These are phyloP conservation scores for Fusarium gaditjirri DNA, from an alignment of 2,329 filamentous ascomycete species.

Conservation along the genomic window DNA sequence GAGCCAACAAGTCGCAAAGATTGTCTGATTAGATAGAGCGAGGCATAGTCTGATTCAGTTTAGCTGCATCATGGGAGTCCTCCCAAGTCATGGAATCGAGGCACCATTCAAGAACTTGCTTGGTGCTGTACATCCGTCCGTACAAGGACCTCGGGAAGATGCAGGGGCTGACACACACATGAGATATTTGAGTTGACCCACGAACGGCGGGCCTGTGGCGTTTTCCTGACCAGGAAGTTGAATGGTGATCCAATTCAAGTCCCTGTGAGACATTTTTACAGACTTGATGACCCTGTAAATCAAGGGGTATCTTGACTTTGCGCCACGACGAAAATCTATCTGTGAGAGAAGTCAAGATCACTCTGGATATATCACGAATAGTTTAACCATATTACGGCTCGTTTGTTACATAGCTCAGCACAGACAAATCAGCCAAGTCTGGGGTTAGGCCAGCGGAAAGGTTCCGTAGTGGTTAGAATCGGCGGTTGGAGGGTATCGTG, in stretches of 20 bases:
- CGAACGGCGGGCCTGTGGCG: slow-evolving; percentile 42
- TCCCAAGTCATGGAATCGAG: slow-evolving; percentile 35
- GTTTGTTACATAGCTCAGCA: slow-evolving; percentile 8
- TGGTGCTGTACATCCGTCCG: background rate
- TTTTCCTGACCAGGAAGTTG: slow-evolving; percentile 29
- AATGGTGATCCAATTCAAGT: slow-evolving; percentile 13
- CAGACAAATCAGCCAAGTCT: background rate
- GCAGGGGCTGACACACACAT: slow-evolving; percentile 39
- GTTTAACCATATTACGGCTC: background rate
- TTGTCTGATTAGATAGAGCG: slow-evolving; percentile 10
- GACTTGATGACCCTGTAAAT: slow-evolving; percentile 2
- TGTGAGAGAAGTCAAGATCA: background rate
- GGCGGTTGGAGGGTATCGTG: slow-evolving; percentile 20
- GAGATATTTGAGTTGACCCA: slow-evolving; percentile 28
- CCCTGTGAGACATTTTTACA: slow-evolving; percentile 36
- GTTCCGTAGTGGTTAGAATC: slow-evolving; percentile 34
- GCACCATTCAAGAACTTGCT: slow-evolving; percentile 13
- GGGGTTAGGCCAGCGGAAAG: slow-evolving; percentile 24
- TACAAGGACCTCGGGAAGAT: slow-evolving; percentile 28
- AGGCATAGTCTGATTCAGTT: slow-evolving; percentile 30
- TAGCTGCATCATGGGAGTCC: slow-evolving; percentile 14
- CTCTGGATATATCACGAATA: background rate
- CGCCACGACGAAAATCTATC: slow-evolving; percentile 1
- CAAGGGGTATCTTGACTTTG: slow-evolving; percentile 3
- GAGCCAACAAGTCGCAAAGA: slow-evolving; percentile 1